A percentile compares a stretch with the other conserved stretches of the same genome.
Evolutionary conservation across 352 stramenopile genomes (phyloP).

Genomic region (Hyphochytrium catenoides): DNA sequence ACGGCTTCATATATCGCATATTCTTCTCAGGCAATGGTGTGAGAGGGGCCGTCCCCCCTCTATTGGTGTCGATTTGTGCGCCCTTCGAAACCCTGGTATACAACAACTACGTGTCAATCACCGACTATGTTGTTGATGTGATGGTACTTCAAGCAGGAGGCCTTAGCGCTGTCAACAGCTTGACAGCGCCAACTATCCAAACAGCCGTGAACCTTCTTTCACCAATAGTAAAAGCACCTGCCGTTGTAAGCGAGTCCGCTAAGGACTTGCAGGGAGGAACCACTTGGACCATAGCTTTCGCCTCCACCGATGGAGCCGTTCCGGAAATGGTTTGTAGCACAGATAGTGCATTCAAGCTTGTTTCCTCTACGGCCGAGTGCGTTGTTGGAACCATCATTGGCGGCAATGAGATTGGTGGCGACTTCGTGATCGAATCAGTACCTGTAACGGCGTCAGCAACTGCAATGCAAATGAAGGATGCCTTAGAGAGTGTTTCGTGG

Average conservation of each 20-base stretch:
- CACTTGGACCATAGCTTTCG: conserved; percentile 43
- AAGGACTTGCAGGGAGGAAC: conserved; percentile 32
- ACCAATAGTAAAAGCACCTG: conserved; percentile 23
- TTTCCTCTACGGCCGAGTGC: conserved; percentile 12
- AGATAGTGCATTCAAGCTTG: conserved; percentile 22
- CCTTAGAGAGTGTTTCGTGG: conserved; percentile 23
- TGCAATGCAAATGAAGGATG: too few relatives aligned
- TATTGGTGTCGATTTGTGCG: conserved; percentile 13
- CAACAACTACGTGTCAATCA: conserved; percentile 20
- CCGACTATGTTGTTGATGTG: conserved; percentile 11
- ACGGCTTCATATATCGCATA: conserved; percentile 33
- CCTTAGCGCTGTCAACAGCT: conserved; percentile 22
- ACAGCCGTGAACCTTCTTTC: conserved; percentile 23
- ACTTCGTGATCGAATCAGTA: conserved; percentile 32
- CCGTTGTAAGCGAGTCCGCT: conserved; percentile 31
- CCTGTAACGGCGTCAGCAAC: conserved; percentile 13
- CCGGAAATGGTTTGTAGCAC: conserved; percentile 39
- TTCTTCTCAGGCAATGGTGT: conserved; percentile 53
- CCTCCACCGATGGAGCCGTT: conserved; percentile 28
- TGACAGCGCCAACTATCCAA: conserved; percentile 16
- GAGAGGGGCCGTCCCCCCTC: conserved; percentile 10
- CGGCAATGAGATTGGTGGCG: conserved; percentile 36
- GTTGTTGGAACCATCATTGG: conserved; percentile 33
- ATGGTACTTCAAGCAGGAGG: conserved; percentile 22
- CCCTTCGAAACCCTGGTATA: conserved; percentile 33